Percentiles rank a stretch among this genome's conserved stretches.
Conservation (phyloP, 768 basidiomycete species). For the Termitomyces sp. region DNA sequence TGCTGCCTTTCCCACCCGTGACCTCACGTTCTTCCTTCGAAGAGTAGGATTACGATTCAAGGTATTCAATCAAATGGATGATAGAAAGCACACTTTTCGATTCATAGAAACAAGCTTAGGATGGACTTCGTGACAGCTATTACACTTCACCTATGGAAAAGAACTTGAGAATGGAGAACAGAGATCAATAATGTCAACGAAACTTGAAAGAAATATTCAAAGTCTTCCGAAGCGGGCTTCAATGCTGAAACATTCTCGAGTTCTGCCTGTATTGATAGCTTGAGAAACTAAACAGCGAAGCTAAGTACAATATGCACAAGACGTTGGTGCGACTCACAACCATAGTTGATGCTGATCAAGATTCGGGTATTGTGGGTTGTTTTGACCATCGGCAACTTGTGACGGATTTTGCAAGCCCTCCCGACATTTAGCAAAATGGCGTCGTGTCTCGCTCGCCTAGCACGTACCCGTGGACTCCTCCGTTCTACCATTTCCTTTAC, state of each 20-base stretch:
- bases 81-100: slow-evolving; percentile 40
- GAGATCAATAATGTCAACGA: not conserved
- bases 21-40: slow-evolving; percentile 62
- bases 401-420: not conserved
- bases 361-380: slow-evolving; percentile 2
- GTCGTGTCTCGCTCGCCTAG: slow-evolving; percentile 13
- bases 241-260: slow-evolving; percentile 75
- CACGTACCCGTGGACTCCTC: slow-evolving; percentile 1
- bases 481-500: slow-evolving; percentile 2
- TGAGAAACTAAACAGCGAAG: slow-evolving; percentile 38
- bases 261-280: slow-evolving; percentile 70
- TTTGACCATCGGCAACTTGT: slow-evolving; percentile 1
- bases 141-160: slow-evolving; percentile 60
- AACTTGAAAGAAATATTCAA: slow-evolving; percentile 80
- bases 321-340: slow-evolving; percentile 37
- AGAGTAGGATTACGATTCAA: not conserved
- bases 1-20: slow-evolving; percentile 59
- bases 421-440: slow-evolving; percentile 10
- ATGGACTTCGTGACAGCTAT: slow-evolving; percentile 71
- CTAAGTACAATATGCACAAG: not conserved
- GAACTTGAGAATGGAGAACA: not conserved
- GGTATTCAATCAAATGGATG: too few species aligned
- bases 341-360: slow-evolving; percentile 25
- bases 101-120: slow-evolving; percentile 70
- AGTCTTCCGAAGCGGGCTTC: slow-evolving; percentile 57